Evolutionary conservation across 345 rosid genomes (phyloP), one percentile per base, ranked within the genome.

Genomic region (Corymbia maculata): DNA sequence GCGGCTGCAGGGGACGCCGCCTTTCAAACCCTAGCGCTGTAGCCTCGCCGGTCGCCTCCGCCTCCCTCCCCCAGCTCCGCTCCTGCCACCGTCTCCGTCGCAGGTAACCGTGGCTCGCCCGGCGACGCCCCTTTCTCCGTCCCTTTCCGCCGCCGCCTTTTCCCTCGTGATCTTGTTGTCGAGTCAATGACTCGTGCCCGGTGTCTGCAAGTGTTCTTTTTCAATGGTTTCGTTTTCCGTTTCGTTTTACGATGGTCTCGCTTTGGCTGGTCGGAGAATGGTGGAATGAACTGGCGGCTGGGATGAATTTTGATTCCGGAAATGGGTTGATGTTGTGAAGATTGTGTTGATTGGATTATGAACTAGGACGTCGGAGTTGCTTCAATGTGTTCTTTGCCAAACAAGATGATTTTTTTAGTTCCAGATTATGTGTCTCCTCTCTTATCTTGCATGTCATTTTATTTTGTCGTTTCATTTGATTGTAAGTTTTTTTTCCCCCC

Each of bases 191-290:
- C 2, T 28, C 0, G 28, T 22, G 61, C 61, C 61, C 61, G 12
- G 61, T 36, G 42, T 36, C 42, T 36, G 42, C 42, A 36, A 36
- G 42, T 36, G 42, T 36, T 36, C 42, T 36, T 36, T 36, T 36
- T 36, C 42, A 36, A 36, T 36, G 42, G 42, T 36, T 36, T 36
- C 42, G 42, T 55, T 55, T 26, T 8, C 1, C 28, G 61, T 55
- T 5, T 55, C 61, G 61, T 55, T 55, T 0, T 55, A 10, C 61
- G 28, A 0, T 55, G 26, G 0, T 55, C 61, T 55, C 0, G 61
- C 61, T 55, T 55, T 55, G 61, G 61, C 61, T 9, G 61, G 28
- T 55, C 24, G 57, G 61, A 2, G 61, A 8, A 2, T 55, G 61
- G 61, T 0, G 61, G 12, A 22, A 0, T 8, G 61, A 55, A 22